Percentiles rank a stretch among this genome's conserved stretches.
Evolutionary conservation across 2,329 filamentous ascomycete species (phyloP).

Genomic region (Aspergillus pseudoviridinutans): DNA sequence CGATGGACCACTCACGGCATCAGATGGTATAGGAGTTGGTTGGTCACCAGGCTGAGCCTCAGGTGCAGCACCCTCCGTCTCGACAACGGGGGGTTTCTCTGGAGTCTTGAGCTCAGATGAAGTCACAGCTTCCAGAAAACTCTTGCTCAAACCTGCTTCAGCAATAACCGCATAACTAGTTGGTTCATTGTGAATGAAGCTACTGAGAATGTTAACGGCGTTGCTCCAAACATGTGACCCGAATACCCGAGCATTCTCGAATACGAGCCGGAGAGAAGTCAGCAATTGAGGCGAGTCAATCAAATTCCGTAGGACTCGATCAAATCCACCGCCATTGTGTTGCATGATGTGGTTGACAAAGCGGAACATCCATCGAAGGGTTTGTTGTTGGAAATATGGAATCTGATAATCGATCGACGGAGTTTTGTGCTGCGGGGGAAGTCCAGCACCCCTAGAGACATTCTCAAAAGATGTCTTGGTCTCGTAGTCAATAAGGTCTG

Average conservation of each 20-base stretch:
- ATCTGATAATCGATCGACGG: slow-evolving; percentile 88
- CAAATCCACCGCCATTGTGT: slow-evolving; percentile 76
- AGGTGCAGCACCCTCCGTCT: slow-evolving; percentile 16
- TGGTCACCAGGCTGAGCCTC: slow-evolving; percentile 34
- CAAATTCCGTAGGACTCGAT: slow-evolving; percentile 83
- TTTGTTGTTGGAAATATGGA: slow-evolving; percentile 89
- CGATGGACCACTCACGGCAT: slow-evolving; percentile 22
- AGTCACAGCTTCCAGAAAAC: slow-evolving; percentile 77
- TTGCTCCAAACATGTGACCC: slow-evolving; percentile 96
- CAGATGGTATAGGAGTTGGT: slow-evolving; percentile 32
- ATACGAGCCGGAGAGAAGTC: slow-evolving; percentile 71
- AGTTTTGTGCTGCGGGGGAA: slow-evolving; percentile 68
- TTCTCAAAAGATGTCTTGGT: slow-evolving; percentile 66
- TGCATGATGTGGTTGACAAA: slow-evolving; percentile 95
- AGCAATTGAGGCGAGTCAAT: slow-evolving; percentile 89
- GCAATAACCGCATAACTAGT: slow-evolving; percentile 96
- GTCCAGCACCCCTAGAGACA: slow-evolving; percentile 66
- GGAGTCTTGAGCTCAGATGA: slow-evolving; percentile 35
- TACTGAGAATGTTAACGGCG: slow-evolving; percentile 84
- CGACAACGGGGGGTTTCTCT: slow-evolving; percentile 28
- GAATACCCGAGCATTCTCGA: slow-evolving; percentile 73
- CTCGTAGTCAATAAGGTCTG: slow-evolving; percentile 78
- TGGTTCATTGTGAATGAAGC: slow-evolving; percentile 97
- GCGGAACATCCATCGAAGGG: slow-evolving; percentile 88
- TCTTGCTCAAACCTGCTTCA: slow-evolving; percentile 85